Percentiles rank a stretch among this genome's conserved stretches.
phyloP scores from a whole-genome alignment of 164 flowering plant species.

The Vitis riparia region DNA sequence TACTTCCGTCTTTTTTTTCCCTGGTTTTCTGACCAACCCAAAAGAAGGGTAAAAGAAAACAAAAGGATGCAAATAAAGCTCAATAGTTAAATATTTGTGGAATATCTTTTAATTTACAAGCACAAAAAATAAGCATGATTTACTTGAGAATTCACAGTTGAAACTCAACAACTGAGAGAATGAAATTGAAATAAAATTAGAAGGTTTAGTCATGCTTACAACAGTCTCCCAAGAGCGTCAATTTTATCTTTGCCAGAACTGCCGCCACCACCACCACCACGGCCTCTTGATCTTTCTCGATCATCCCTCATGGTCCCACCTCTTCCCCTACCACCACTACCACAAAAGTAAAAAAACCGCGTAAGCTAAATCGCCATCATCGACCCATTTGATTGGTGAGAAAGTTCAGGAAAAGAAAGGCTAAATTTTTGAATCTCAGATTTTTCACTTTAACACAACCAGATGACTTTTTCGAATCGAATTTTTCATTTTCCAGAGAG shows the following conservation, averaged over 20 bases:
- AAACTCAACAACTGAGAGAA: neutral
- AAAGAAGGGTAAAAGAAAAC: neutral
- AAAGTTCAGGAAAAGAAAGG: neutral
- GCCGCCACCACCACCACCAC: too few relatives aligned
- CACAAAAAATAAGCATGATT: too few relatives aligned
- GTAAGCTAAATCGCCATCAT: neutral
- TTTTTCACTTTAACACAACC: neutral
- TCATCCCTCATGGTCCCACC: constrained; percentile 31
- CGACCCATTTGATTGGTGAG: neutral
- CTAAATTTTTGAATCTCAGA: neutral
- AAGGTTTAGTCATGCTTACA: constrained; percentile 29
- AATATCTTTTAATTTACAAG: too few relatives aligned
- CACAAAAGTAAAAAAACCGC: neutral
- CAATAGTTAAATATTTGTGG: too few relatives aligned
- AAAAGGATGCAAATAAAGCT: too few relatives aligned
- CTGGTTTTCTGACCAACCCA: neutral
- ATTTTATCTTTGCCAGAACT: constrained; percentile 40
- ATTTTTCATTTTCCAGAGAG: too few relatives aligned
- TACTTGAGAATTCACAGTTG: neutral
- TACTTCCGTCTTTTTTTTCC: neutral
- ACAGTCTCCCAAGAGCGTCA: constrained; percentile 60
- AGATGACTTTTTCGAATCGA: too few relatives aligned
- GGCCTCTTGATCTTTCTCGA: constrained; percentile 31
- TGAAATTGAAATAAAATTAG: neutral
- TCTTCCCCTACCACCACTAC: constrained; percentile 31